Evolutionary conservation across 2,329 filamentous ascomycete genomes (phyloP).

Genomic region (Arthrobotrys megalospora): DNA sequence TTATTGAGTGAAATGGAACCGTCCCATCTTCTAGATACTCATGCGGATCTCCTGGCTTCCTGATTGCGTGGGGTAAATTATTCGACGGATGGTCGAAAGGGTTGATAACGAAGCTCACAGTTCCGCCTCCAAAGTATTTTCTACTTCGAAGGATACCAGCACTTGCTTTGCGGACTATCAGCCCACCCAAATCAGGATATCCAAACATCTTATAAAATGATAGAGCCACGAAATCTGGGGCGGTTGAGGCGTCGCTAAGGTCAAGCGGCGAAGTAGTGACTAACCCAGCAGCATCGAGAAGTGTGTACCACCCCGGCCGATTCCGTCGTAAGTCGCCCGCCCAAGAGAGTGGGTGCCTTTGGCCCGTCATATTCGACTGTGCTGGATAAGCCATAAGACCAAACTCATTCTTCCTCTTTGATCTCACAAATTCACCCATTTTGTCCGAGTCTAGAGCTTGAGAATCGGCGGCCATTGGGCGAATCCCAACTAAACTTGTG

Average conservation of each 20-base stretch:
- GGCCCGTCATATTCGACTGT: conserved; percentile 93
- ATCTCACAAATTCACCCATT: conserved; percentile 77
- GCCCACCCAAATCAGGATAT: conserved; percentile 88
- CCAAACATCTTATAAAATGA: conserved; percentile 99
- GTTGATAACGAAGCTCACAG: conserved; percentile 88
- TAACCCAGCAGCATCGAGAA: conserved; percentile 87
- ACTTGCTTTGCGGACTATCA: conserved; percentile 77
- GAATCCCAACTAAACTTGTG: conserved; percentile 78
- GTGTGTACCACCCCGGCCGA: conserved; percentile 71
- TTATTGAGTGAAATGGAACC: conserved; percentile 88
- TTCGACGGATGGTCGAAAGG: conserved; percentile 68
- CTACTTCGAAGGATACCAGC: conserved; percentile 67
- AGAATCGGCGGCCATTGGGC: conserved; percentile 78
- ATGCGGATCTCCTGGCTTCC: conserved; percentile 80
- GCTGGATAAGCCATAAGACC: conserved; percentile 85
- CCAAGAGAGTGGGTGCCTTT: conserved; percentile 81
- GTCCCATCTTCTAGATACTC: conserved; percentile 92
- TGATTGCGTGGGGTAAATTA: conserved; percentile 82
- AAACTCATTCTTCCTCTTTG: conserved; percentile 64
- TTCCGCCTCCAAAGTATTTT: conserved; percentile 93
- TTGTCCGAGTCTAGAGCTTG: conserved; percentile 78
- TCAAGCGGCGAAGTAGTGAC: conserved; percentile 83
- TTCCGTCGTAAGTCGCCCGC: conserved; percentile 69
- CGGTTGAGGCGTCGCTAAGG: conserved; percentile 73
- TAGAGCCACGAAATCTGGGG: conserved; percentile 87